Evolutionary conservation across 768 basidiomycete genomes (phyloP).

Genomic region (Dendrothele bispora): DNA sequence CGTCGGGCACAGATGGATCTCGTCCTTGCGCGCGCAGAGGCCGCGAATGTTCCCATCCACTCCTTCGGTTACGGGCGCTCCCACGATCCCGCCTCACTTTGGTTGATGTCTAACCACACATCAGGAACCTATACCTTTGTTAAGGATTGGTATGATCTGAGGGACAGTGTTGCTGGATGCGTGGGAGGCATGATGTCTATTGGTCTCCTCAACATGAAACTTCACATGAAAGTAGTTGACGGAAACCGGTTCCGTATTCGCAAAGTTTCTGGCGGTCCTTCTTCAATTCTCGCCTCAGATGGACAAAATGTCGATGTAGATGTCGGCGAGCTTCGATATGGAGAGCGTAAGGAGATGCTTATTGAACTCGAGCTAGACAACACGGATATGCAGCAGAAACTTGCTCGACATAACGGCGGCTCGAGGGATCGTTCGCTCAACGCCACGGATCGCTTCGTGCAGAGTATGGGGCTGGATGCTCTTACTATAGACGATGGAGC

Average conservation of each 20-base stretch:
- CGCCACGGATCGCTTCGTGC: constrained; percentile 88
- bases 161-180: constrained; percentile 89
- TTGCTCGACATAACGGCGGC: constrained; percentile 23
- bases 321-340: constrained; percentile 89
- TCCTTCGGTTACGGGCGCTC: constrained; percentile 96
- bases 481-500: constrained; percentile 69
- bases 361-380: constrained; percentile 94
- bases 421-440: constrained; percentile 45
- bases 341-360: constrained; percentile 97
- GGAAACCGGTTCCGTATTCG: constrained; percentile 88
- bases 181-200: constrained; percentile 97
- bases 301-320: constrained; percentile 96
- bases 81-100: constrained; percentile 95
- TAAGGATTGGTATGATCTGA: constrained; percentile 96
- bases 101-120: constrained; percentile 99
- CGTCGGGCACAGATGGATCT: constrained; percentile 97
- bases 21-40: constrained; percentile 94
- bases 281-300: constrained; percentile 84
- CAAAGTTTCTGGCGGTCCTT: constrained; percentile 90
- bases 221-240: constrained; percentile 94
- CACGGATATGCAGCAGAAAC: constrained; percentile 48
- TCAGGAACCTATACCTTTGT: constrained; percentile 97
- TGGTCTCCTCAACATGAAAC: constrained; percentile 88
- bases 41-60: constrained; percentile 95
- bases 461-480: constrained; percentile 79